phyloP scores from a whole-genome alignment of 441 rosid genomes.

The Arabidopsis lyrata region DNA sequence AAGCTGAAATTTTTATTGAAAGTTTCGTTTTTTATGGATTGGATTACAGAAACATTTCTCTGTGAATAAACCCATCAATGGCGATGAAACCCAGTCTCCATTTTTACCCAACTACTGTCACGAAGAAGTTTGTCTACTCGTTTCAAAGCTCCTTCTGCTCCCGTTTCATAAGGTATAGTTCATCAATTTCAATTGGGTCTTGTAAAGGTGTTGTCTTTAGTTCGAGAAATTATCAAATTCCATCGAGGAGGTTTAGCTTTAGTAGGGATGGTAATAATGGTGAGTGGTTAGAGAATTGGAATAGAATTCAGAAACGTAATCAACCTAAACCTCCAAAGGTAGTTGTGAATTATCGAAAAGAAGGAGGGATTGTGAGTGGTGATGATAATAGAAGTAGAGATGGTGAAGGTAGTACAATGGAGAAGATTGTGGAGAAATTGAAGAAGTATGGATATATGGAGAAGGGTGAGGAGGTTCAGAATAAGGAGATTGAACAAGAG shows the following conservation, averaged over 20 bases:
- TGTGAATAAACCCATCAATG: conserved; percentile 46
- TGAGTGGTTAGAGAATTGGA: conserved; percentile 51
- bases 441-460: conserved; percentile 77
- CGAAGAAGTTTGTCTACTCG: conserved; percentile 33
- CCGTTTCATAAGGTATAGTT: conserved; percentile 57
- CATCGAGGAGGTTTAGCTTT: conserved; percentile 40
- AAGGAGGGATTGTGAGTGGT: conserved; percentile 45
- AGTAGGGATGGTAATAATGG: conserved; percentile 32
- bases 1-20: conserved; percentile 25
- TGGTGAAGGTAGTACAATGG: conserved; percentile 68
- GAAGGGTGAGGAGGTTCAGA: conserved; percentile 40
- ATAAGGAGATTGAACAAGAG: conserved; percentile 48
- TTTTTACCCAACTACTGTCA: conserved; percentile 46
- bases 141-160: conserved; percentile 52
- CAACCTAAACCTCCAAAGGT: conserved; percentile 49
- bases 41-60: background rate
- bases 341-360: conserved; percentile 56
- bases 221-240: conserved; percentile 37
- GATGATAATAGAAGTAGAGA: conserved; percentile 37
- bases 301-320: conserved; percentile 47
- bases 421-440: conserved; percentile 82
- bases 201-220: conserved; percentile 26
- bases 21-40: conserved; percentile 20
- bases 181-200: conserved; percentile 42
- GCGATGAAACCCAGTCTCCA: conserved; percentile 68